Conservation (phyloP, 2,329 filamentous ascomycete species). For the Calonectria pseudoreteaudii region DNA sequence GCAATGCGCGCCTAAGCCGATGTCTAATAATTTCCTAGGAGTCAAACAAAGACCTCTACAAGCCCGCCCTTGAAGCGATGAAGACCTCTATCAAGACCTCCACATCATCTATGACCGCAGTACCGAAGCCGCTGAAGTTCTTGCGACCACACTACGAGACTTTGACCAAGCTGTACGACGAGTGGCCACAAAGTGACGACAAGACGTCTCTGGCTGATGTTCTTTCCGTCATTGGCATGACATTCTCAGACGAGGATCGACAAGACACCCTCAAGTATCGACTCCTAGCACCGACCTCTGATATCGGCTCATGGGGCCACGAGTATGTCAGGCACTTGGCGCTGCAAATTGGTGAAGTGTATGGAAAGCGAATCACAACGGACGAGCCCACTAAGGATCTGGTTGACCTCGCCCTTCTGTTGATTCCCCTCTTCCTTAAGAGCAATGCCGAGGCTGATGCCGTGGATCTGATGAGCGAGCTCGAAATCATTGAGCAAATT, state of each 20-base stretch:
- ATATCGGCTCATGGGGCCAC: constrained; percentile 97
- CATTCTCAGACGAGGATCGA: constrained; percentile 95
- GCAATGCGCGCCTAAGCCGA: neutral
- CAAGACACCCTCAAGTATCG: constrained; percentile 97
- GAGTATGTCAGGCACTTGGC: constrained; percentile 98
- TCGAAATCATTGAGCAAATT: constrained; percentile 96
- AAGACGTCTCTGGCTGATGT: constrained; percentile 95
- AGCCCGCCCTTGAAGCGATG: constrained; percentile 92
- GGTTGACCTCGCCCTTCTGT: constrained; percentile 82
- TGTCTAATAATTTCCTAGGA: constrained; percentile 68
- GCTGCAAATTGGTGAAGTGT: constrained; percentile 95
- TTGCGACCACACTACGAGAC: constrained; percentile 95
- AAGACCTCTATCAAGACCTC: constrained; percentile 99
- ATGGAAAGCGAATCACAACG: constrained; percentile 85
- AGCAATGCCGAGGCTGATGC: constrained; percentile 99
- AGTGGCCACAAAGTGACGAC: constrained; percentile 86
- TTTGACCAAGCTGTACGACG: constrained; percentile 87
- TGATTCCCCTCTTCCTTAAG: constrained; percentile 95
- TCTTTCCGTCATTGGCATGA: constrained; percentile 98
- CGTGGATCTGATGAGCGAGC: constrained; percentile 94
- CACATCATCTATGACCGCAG: constrained; percentile 98
- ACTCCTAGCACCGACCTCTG: constrained; percentile 87
- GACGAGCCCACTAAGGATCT: constrained; percentile 89
- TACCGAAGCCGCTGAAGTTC: constrained; percentile 98
- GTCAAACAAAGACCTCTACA: constrained; percentile 87